A percentile compares a stretch with the other conserved stretches of the same genome.
phyloP scores from a whole-genome alignment of 1,139 yeast genomes.

The Blastobotrys indianensis region DNA sequence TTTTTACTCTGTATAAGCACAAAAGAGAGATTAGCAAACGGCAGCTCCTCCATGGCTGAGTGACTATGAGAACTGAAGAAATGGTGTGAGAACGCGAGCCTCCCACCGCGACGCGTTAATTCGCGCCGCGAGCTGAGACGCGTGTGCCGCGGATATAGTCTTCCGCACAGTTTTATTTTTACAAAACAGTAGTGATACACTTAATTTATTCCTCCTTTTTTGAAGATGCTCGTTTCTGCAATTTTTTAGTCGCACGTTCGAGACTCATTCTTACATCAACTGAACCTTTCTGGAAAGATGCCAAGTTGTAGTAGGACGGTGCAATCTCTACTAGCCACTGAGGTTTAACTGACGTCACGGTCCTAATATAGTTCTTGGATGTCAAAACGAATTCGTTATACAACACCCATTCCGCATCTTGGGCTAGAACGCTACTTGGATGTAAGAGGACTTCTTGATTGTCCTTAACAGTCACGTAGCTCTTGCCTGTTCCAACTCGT shows the following conservation, averaged over 20 bases:
- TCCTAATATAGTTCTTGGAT: constrained; percentile 85
- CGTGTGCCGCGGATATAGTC: too few relatives aligned
- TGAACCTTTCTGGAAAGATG: constrained; percentile 63
- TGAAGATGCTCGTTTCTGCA: constrained; percentile 14
- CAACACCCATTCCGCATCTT: constrained; percentile 86
- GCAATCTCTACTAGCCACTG: constrained; percentile 89
- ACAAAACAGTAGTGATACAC: too few relatives aligned
- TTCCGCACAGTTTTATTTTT: too few relatives aligned
- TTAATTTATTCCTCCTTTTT: too few relatives aligned
- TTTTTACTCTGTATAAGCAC: too few relatives aligned
- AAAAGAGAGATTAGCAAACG: too few relatives aligned
- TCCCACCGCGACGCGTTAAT: too few relatives aligned
- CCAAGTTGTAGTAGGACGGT: constrained; percentile 74
- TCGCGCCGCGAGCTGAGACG: too few relatives aligned
- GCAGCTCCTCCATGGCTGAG: too few relatives aligned
- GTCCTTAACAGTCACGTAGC: constrained; percentile 86
- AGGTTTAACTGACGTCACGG: constrained; percentile 87
- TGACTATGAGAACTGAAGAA: too few relatives aligned
- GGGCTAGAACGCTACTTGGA: constrained; percentile 84
- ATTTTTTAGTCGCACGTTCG: constrained; percentile 49
- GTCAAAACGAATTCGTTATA: constrained; percentile 95
- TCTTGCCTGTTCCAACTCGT: constrained; percentile 37
- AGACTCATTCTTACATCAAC: constrained; percentile 69
- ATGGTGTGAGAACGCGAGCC: too few relatives aligned
- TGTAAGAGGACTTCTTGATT: constrained; percentile 93